Conservation (phyloP, 1,284 basidiomycete genomes). For the Cryptococcus sp. region DNA sequence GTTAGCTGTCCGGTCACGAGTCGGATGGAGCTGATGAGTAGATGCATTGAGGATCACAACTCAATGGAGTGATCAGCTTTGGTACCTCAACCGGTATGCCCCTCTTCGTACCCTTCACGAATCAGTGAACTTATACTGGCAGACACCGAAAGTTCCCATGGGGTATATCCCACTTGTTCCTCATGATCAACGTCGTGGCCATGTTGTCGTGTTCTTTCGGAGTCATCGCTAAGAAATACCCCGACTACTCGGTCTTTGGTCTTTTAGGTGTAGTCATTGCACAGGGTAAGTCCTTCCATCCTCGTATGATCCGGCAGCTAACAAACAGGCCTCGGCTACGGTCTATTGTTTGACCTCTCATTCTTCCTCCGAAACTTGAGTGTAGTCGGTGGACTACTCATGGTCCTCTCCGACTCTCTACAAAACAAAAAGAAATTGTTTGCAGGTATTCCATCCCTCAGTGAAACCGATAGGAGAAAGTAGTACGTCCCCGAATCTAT, state of each 20-base stretch:
- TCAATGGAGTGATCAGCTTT: constrained; percentile 94
- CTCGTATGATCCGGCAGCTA: not conserved
- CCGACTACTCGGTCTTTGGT: constrained; percentile 83
- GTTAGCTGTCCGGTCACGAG: constrained; percentile 16
- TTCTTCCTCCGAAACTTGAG: constrained; percentile 97
- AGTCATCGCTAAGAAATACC: constrained; percentile 81
- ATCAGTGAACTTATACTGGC: too few relatives aligned
- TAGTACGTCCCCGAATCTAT: constrained; percentile 61
- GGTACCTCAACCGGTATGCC: constrained; percentile 87
- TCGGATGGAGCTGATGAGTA: constrained; percentile 10
- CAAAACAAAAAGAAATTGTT: constrained; percentile 80
- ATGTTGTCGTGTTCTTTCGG: constrained; percentile 86
- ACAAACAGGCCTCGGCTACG: constrained; percentile 69
- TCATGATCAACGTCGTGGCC: constrained; percentile 81
- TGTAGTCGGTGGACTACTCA: constrained; percentile 87
- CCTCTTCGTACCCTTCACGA: not conserved
- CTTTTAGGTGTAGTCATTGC: constrained; percentile 87
- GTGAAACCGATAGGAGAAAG: constrained; percentile 95
- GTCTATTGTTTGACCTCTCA: constrained; percentile 93
- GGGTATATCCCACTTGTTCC: constrained; percentile 90
- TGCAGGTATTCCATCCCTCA: constrained; percentile 83
- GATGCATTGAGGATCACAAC: constrained; percentile 86
- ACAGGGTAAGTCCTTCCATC: constrained; percentile 56
- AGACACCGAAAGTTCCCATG: constrained; percentile 92
- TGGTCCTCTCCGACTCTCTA: constrained; percentile 97